phyloP scores from a whole-genome alignment of 148 eudicot species.

The Selenicereus undatus region DNA sequence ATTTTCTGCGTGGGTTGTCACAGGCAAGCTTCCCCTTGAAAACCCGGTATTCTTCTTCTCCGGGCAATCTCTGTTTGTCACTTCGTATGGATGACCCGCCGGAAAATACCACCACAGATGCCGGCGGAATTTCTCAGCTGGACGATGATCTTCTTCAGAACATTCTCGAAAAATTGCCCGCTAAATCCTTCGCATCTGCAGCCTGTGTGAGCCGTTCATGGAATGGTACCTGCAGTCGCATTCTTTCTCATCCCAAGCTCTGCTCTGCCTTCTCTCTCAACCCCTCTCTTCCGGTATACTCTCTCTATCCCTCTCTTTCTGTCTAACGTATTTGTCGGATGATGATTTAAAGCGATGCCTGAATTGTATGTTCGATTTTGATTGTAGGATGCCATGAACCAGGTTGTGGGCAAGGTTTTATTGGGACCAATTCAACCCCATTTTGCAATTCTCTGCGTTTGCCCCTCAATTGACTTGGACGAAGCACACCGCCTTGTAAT shows the following conservation, averaged over 20 bases:
- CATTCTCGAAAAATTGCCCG: constrained; percentile 61
- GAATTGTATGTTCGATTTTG: constrained; percentile 5
- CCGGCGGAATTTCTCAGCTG: constrained; percentile 26
- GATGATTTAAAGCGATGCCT: neutral
- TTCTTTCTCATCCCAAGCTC: constrained; percentile 63
- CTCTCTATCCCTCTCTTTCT: neutral
- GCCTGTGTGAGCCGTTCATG: constrained; percentile 77
- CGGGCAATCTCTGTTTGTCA: neutral
- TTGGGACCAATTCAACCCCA: constrained; percentile 72
- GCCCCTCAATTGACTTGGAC: constrained; percentile 32
- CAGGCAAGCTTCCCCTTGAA: no score
- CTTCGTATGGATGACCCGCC: constrained; percentile 15
- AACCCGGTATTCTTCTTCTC: neutral
- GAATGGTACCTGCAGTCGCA: constrained; percentile 45
- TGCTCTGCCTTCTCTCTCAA: constrained; percentile 65
- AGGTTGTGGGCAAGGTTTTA: constrained; percentile 70
- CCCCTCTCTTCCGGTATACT: constrained; percentile 39
- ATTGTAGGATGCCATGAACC: constrained; percentile 62
- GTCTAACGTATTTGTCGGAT: neutral
- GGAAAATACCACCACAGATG: neutral
- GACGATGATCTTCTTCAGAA: constrained; percentile 54
- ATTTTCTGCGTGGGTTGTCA: no score
- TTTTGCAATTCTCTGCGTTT: constrained; percentile 62
- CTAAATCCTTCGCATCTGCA: constrained; percentile 68
- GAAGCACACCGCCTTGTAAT: constrained; percentile 57